A percentile compares a stretch with the other conserved stretches of the same genome.
These are phyloP conservation scores for Brachypodium distachyon DNA, from an alignment of 202 grass and related monocot species.

Conservation along the genomic window DNA sequence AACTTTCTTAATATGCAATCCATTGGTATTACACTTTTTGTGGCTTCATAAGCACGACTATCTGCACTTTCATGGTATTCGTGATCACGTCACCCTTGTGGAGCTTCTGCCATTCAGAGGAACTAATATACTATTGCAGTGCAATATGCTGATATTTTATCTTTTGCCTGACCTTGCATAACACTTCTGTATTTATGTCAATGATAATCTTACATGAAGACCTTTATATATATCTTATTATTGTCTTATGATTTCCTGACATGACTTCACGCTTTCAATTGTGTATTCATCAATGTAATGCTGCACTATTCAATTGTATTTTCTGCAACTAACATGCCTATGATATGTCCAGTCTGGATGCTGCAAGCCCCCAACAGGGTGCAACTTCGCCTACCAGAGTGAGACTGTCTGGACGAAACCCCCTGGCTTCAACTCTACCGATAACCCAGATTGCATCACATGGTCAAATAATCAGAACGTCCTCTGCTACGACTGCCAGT, in stretches of 20 bases:
- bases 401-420: conserved; percentile 61
- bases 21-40: background rate
- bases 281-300: background rate
- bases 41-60: background rate
- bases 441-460: conserved; percentile 46
- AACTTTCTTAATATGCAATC: background rate
- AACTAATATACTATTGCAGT: background rate
- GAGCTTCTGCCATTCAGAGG: background rate
- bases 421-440: conserved; percentile 7
- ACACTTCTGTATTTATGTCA: background rate
- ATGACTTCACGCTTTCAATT: background rate
- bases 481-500: conserved; percentile 70
- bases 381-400: conserved; percentile 68
- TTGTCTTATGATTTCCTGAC: background rate
- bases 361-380: conserved; percentile 74
- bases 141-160: background rate
- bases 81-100: background rate
- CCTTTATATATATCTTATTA: background rate
- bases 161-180: background rate
- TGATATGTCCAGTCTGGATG: conserved; percentile 61
- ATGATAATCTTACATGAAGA: background rate
- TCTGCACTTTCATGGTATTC: background rate
- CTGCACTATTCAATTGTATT: background rate
- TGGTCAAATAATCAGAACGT: conserved; percentile 48
- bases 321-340: conserved; percentile 9